phyloP scores from a whole-genome alignment of 192 early-diverging fungal genomes.

The Umbelopsis vinacea region DNA sequence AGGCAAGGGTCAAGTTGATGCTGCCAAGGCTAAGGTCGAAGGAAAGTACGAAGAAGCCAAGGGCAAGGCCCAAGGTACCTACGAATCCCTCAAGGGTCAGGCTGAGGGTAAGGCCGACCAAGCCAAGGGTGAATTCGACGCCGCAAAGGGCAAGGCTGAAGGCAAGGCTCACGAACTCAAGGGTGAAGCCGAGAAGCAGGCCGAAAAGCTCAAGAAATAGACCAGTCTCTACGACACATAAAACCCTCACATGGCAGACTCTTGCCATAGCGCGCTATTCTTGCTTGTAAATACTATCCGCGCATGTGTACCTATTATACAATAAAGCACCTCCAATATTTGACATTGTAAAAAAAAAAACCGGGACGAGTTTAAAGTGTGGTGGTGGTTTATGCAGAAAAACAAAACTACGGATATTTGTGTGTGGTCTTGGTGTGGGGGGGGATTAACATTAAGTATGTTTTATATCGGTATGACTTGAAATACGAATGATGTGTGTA shows the following conservation, averaged over 20 bases:
- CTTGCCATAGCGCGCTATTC: background rate
- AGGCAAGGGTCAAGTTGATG: conserved; percentile 1
- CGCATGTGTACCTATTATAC: background rate
- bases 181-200: background rate
- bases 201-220: conserved; percentile 21
- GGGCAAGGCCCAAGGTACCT: background rate
- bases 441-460: background rate
- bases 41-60: background rate
- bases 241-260: background rate
- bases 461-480: background rate
- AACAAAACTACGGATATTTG: no score
- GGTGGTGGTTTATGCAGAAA: background rate
- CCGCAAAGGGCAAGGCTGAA: background rate
- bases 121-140: background rate
- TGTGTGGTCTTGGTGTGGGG: no score
- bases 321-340: background rate
- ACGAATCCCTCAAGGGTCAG: background rate
- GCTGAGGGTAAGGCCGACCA: background rate
- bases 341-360: background rate
- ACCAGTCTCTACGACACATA: background rate
- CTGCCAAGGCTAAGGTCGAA: background rate
- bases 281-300: conserved; percentile 11
- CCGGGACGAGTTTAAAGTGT: background rate
- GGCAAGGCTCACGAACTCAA: conserved; percentile 7
- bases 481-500: background rate